phyloP scores from a whole-genome alignment of 192 early-diverging fungal species.

The Bifiguratus adelaidae region DNA sequence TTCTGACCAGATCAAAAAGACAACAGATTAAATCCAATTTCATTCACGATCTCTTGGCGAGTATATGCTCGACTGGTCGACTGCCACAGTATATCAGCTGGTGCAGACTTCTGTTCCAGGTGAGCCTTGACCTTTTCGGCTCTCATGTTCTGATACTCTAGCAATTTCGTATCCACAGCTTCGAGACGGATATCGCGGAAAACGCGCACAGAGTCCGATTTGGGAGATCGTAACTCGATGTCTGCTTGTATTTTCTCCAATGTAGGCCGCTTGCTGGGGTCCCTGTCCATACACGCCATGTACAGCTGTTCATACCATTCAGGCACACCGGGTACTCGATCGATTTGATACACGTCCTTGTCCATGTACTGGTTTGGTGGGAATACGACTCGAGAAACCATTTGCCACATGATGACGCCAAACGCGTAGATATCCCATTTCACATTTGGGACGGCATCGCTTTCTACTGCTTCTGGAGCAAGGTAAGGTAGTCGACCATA shows the following conservation, averaged over 20 bases:
- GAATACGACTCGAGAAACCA: slow-evolving; percentile 10
- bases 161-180: background rate
- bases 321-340: slow-evolving; percentile 15
- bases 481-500: slow-evolving; percentile 13
- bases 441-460: slow-evolving; percentile 9
- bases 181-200: background rate
- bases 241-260: too few species aligned
- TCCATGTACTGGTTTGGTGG: slow-evolving; percentile 11
- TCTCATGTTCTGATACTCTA: background rate
- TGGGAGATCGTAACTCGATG: too few species aligned
- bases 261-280: slow-evolving; percentile 15
- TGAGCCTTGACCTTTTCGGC: slow-evolving; percentile 2
- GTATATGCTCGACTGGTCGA: background rate
- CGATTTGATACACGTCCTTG: slow-evolving; percentile 15
- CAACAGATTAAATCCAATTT: slow-evolving; percentile 2
- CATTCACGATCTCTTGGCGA: slow-evolving; percentile 4
- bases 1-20: slow-evolving; percentile 1
- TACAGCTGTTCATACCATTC: slow-evolving; percentile 16
- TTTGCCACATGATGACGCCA: slow-evolving; percentile 21
- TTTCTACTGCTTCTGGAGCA: slow-evolving; percentile 13
- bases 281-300: slow-evolving; percentile 13
- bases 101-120: background rate
- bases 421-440: slow-evolving; percentile 18
- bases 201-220: too few species aligned
- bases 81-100: background rate